Conservation (phyloP, 2,329 filamentous ascomycete species). For the Chaetomiaceae sp. region DNA sequence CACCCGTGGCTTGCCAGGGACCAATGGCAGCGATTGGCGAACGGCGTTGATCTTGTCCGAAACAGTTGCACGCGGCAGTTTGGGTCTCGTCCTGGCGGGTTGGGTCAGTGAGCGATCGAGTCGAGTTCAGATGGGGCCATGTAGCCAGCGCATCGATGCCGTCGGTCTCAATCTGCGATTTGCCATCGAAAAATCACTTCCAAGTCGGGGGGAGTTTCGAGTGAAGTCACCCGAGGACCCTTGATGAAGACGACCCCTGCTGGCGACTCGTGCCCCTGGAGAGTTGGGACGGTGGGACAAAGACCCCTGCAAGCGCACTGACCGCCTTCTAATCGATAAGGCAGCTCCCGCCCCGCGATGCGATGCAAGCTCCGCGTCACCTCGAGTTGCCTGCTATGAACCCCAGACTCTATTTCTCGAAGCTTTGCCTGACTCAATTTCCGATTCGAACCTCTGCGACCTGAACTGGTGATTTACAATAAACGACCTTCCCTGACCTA, state of each 20-base stretch:
- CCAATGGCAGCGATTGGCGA: conserved; percentile 8
- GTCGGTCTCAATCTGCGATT: too few species aligned
- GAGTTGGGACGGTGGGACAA: neutral
- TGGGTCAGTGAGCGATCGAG: too few species aligned
- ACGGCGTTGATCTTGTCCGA: conserved; percentile 11
- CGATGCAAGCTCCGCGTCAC: conserved; percentile 27
- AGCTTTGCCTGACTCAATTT: neutral
- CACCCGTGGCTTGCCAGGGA: neutral
- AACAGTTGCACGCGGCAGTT: neutral
- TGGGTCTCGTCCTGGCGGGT: neutral
- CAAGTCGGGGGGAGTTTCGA: too few species aligned
- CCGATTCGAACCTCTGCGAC: neutral
- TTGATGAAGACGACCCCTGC: neutral
- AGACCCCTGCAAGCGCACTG: conserved; percentile 13
- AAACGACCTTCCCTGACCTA: neutral
- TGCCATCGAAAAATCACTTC: too few species aligned
- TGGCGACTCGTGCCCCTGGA: neutral
- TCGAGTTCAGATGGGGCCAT: too few species aligned
- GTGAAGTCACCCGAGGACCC: neutral
- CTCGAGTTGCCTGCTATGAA: conserved; percentile 21
- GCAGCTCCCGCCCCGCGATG: conserved; percentile 1
- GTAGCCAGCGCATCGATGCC: too few species aligned
- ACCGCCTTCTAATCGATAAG: conserved; percentile 17
- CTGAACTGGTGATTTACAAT: neutral
- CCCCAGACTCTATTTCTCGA: neutral